phyloP scores from a whole-genome alignment of 2,329 filamentous ascomycete species.

The Onygenales sp. region DNA sequence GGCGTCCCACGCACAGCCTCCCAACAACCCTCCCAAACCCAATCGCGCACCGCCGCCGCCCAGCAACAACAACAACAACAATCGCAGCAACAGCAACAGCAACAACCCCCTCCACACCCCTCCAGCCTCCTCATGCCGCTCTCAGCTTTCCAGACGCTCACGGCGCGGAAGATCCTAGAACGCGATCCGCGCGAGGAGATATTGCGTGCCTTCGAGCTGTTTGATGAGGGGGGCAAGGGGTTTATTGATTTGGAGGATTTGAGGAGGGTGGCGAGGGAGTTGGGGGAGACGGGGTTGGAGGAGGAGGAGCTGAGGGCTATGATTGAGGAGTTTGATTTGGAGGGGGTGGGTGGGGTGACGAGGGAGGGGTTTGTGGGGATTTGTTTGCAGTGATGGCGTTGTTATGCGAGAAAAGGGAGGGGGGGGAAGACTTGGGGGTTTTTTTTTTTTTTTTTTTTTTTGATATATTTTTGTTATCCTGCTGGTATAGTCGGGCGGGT shows the following conservation, averaged over 20 bases:
- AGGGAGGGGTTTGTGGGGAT: constrained; percentile 59
- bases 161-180: constrained; percentile 68
- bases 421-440: not conserved
- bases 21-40: constrained; percentile 45
- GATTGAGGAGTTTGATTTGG: constrained; percentile 96
- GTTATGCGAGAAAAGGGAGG: too few species aligned
- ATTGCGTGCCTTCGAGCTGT: constrained; percentile 79
- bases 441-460: not conserved
- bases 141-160: constrained; percentile 62
- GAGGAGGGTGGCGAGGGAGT: constrained; percentile 73
- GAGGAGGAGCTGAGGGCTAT: constrained; percentile 90
- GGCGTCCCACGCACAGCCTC: constrained; percentile 47
- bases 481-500: not conserved
- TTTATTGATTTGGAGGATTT: constrained; percentile 84
- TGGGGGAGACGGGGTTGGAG: constrained; percentile 77
- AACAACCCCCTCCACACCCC: constrained; percentile 42
- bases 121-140: constrained; percentile 64
- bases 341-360: constrained; percentile 71
- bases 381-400: constrained; percentile 42
- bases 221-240: constrained; percentile 87
- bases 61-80: constrained; percentile 12
- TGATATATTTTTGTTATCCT: not conserved
- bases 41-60: constrained; percentile 9
- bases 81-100: constrained; percentile 30
- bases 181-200: constrained; percentile 89